Conservation (phyloP, 108 stramenopile genomes). For the Aureococcus anophagefferens region DNA sequence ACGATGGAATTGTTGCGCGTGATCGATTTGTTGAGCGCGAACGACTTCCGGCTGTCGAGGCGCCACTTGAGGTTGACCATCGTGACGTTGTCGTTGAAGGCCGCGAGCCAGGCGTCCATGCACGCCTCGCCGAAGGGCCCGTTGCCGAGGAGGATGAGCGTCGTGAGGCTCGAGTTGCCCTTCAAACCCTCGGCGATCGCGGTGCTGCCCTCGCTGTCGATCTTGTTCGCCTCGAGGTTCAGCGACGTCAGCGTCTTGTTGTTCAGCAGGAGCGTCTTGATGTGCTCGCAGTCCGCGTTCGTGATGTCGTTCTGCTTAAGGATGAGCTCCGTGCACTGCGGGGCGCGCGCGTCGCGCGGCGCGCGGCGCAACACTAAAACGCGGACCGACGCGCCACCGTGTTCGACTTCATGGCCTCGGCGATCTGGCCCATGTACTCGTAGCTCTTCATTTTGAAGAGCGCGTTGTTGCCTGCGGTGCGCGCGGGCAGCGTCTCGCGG, state of each 20-base stretch:
- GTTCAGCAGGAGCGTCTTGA: neutral
- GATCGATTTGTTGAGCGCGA: neutral
- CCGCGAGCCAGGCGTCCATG: neutral
- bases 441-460: neutral
- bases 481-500: too few relatives aligned
- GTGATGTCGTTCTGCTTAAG: slow-evolving; percentile 3
- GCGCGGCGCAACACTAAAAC: too few relatives aligned
- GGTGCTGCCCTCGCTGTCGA: neutral
- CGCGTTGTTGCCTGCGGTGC: too few relatives aligned
- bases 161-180: neutral
- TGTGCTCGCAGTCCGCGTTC: neutral
- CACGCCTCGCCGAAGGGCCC: neutral
- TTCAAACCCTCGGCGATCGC: neutral
- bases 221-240: neutral
- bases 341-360: too few relatives aligned
- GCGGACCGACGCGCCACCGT: too few relatives aligned
- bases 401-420: slow-evolving; percentile 1
- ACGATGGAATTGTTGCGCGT: too few relatives aligned
- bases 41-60: neutral
- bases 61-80: neutral
- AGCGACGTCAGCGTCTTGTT: neutral
- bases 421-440: neutral
- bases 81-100: neutral
- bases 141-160: neutral
- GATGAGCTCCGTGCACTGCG: neutral